Evolutionary conservation across 306 rosid genomes (phyloP).

Genomic region (Pueraria montana): DNA sequence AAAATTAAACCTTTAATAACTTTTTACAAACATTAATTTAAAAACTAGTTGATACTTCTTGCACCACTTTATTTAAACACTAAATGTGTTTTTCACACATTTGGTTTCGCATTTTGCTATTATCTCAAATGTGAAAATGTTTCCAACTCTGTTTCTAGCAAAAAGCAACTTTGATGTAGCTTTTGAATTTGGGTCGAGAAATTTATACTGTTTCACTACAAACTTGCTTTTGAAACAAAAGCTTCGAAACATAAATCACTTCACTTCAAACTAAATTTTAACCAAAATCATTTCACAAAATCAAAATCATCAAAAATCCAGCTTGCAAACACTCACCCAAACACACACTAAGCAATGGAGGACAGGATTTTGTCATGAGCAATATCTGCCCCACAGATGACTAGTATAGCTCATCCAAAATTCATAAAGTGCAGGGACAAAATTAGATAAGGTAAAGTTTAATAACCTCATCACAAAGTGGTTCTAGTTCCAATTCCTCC

Average conservation of each 20-base stretch:
- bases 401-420: constrained; percentile 5
- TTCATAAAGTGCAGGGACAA: constrained; percentile 22
- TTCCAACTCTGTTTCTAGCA: not conserved
- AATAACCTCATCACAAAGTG: constrained; percentile 86
- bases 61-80: not conserved
- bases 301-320: not conserved
- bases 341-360: constrained; percentile 3
- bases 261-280: not conserved
- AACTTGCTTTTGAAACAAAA: not conserved
- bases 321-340: constrained; percentile 1
- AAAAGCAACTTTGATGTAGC: not conserved
- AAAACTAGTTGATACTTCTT: not conserved
- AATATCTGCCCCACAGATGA: constrained; percentile 30
- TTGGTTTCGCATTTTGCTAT: not conserved
- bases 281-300: not conserved
- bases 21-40: not conserved
- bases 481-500: constrained; percentile 76
- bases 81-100: not conserved
- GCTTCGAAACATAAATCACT: not conserved
- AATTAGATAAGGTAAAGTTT: constrained; percentile 35
- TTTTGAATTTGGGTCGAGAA: not conserved
- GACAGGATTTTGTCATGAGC: constrained; percentile 3
- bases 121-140: not conserved
- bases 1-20: not conserved
- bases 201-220: not conserved